Evolutionary conservation across 2,329 filamentous ascomycete genomes (phyloP), one percentile per base, ranked within the genome.

Genomic region (Alternaria consortialis): DNA sequence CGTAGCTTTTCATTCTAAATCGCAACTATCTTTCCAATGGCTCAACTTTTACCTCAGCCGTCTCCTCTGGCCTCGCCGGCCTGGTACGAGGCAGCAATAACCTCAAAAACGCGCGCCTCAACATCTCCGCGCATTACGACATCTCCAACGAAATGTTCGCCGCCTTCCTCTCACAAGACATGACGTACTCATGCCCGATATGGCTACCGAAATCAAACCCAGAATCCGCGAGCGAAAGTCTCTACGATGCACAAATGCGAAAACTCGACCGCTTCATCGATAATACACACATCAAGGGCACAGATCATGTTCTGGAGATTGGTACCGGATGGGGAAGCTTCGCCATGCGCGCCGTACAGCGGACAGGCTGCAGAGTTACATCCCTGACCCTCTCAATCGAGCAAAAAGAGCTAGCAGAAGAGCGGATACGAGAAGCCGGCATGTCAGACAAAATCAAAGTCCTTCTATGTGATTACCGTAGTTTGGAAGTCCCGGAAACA

Each of bases 131-230:
- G 5, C 90, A 93, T 66, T 93, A 93, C 74, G 90, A 93, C 69
- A 90, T 92, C 63, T 89, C 87, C 65, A 92, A 92, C 71, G 87
- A 88, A 59, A 91, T 92, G 88, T 92, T 92, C 69, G 87, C 88
- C 6, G 88, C 89, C 0, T 92, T 92, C 66, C 81, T 92, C 29
- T 91, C 88, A 0, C 83, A 86, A n/a, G 90, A 92, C 71, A 92
- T 92, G 90, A 91, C 89, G 4, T 92, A 91, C 69, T 91, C 88
- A 0, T 91, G 89, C 72, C 86, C 90, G 3, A 87, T 91, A 51
- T 91, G 89, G 89, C 80, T 83, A 44, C 80, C 79, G 0, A 78
- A 74, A 36, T 79, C 79, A 11, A 79, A 82, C 47, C 70, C 79
- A 4, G 65, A 77, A 39, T 74, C 75, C n/a, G 66, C 75, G 5